Evolutionary conservation across 805 yeast species (phyloP).

Genomic region (Kazachstania psychrophila): DNA sequence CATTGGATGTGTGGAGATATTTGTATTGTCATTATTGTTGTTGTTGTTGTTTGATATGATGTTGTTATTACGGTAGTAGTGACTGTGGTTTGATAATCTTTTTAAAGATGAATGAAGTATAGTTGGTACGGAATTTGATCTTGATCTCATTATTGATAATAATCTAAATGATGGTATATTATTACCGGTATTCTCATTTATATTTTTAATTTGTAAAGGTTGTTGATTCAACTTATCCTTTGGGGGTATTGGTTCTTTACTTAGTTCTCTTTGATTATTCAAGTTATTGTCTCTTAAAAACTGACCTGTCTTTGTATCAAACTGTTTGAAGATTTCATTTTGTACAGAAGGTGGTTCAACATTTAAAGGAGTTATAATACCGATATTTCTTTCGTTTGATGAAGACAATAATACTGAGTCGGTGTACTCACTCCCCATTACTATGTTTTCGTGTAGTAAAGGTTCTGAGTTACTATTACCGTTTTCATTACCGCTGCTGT

Average conservation of each 20-base stretch:
- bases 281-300: slow-evolving; percentile 11
- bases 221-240: slow-evolving; percentile 1
- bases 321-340: slow-evolving; percentile 22
- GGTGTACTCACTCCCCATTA: slow-evolving; percentile 7
- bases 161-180: slow-evolving; percentile 3
- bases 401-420: slow-evolving; percentile 1
- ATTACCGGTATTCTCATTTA: neutral
- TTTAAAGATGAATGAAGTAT: slow-evolving; percentile 28
- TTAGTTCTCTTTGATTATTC: slow-evolving; percentile 1
- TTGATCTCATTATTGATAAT: slow-evolving; percentile 14
- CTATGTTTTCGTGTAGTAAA: neutral
- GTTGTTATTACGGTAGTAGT: slow-evolving; percentile 1
- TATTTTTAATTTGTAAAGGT: neutral
- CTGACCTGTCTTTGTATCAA: slow-evolving; percentile 27
- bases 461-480: neutral
- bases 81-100: slow-evolving; percentile 11
- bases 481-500: no score
- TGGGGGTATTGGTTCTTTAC: slow-evolving; percentile 5
- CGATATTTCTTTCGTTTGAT: slow-evolving; percentile 2
- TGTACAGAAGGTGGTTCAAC: neutral
- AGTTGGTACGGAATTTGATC: slow-evolving; percentile 30
- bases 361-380: slow-evolving; percentile 6
- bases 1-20: slow-evolving; percentile 5
- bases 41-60: slow-evolving; percentile 3
- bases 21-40: slow-evolving; percentile 4